These are phyloP conservation scores for Curvularia sp. DNA, from an alignment of 2,329 filamentous ascomycete genomes.

Conservation along the genomic window DNA sequence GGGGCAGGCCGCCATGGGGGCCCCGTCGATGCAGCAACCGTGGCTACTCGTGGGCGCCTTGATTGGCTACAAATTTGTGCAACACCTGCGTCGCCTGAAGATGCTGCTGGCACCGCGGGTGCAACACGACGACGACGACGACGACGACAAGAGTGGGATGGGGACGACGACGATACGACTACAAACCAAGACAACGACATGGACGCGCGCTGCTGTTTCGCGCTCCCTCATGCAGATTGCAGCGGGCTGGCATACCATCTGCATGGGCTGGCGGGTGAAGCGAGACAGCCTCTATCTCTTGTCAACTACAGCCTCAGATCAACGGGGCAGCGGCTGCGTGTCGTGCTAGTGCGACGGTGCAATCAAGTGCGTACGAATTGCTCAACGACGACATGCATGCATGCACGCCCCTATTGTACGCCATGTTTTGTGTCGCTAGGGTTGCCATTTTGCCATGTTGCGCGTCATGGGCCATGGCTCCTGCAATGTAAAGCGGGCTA, in stretches of 20 bases:
- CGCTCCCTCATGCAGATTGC: slow-evolving; percentile 7
- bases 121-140: not conserved
- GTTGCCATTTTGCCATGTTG: slow-evolving; percentile 3
- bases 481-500: slow-evolving; percentile 15
- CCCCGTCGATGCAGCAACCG: slow-evolving; percentile 5
- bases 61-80: slow-evolving; percentile 30
- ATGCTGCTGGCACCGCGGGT: not conserved
- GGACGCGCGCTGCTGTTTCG: slow-evolving; percentile 3
- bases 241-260: slow-evolving; percentile 5
- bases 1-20: slow-evolving; percentile 29
- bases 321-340: slow-evolving; percentile 25
- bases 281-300: slow-evolving; percentile 13
- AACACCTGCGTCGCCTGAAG: slow-evolving; percentile 3
- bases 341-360: slow-evolving; percentile 30
- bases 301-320: slow-evolving; percentile 21
- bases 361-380: slow-evolving; percentile 15
- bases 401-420: slow-evolving; percentile 26
- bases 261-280: too few relatives aligned
- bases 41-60: slow-evolving; percentile 28
- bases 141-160: too few relatives aligned
- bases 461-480: slow-evolving; percentile 4
- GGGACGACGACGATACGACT: too few relatives aligned
- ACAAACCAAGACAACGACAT: too few relatives aligned
- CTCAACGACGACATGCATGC: slow-evolving; percentile 27
- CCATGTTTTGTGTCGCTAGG: slow-evolving; percentile 8